Conservation (phyloP, 176 grass and related monocot species). For the Carex myosuroides region DNA sequence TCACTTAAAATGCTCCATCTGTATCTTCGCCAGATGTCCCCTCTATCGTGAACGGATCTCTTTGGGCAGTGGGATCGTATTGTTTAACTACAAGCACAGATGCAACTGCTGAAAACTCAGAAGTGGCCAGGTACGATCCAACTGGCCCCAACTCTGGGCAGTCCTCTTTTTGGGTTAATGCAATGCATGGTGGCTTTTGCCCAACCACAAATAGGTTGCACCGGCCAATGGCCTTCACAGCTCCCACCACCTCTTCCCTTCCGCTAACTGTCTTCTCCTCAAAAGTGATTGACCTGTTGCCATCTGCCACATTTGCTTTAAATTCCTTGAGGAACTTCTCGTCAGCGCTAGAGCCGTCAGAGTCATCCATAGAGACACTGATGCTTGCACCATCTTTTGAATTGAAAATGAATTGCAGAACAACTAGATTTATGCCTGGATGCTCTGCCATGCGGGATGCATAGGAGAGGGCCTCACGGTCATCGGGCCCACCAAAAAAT, state of each 20-base stretch:
- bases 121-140: slow-evolving; percentile 29
- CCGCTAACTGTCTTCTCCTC: slow-evolving; percentile 3
- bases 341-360: neutral
- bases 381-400: neutral
- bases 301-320: neutral
- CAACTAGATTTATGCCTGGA: slow-evolving; percentile 24
- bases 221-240: slow-evolving; percentile 14
- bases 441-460: slow-evolving; percentile 30
- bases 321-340: slow-evolving; percentile 19
- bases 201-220: slow-evolving; percentile 34
- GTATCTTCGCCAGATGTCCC: slow-evolving; percentile 11
- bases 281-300: slow-evolving; percentile 19
- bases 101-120: slow-evolving; percentile 36
- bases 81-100: slow-evolving; percentile 42
- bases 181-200: slow-evolving; percentile 27
- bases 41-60: neutral
- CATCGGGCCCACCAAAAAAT: slow-evolving; percentile 31
- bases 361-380: slow-evolving; percentile 11
- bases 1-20: neutral
- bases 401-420: slow-evolving; percentile 8
- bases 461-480: slow-evolving; percentile 34
- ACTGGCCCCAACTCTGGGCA: slow-evolving; percentile 37
- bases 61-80: slow-evolving; percentile 24
- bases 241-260: slow-evolving; percentile 18
- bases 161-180: slow-evolving; percentile 22